Evolutionary conservation across 2,329 filamentous ascomycete genomes (phyloP).

Genomic region (Beauveria sp.): DNA sequence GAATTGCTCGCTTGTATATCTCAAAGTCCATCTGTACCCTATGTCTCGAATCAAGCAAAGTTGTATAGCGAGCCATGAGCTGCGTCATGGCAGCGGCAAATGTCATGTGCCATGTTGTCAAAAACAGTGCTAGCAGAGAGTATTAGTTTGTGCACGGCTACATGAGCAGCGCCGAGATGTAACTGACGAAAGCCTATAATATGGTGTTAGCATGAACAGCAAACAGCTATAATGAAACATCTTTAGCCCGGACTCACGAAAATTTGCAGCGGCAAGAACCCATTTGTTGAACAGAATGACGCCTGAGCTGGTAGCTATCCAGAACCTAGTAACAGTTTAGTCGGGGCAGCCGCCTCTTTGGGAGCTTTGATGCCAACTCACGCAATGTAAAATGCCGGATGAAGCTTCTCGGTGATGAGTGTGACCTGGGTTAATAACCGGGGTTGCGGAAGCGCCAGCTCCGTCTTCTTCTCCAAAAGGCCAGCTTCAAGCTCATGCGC

Average conservation of each 20-base stretch:
- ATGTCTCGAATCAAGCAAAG: constrained; percentile 85
- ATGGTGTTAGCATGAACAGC: neutral
- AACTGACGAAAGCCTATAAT: neutral
- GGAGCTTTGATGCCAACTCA: neutral
- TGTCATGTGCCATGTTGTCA: constrained; percentile 91
- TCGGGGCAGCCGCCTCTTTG: too few species aligned
- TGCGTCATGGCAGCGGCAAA: constrained; percentile 96
- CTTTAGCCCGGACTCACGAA: constrained; percentile 39
- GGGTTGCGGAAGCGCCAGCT: neutral
- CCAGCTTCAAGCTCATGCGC: neutral
- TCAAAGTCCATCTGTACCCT: constrained; percentile 94
- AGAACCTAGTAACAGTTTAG: constrained; percentile 30
- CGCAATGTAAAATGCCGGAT: constrained; percentile 7
- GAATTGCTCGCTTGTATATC: constrained; percentile 85
- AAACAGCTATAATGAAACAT: too few species aligned
- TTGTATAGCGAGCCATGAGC: constrained; percentile 82
- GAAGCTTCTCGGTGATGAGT: neutral
- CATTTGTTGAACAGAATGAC: constrained; percentile 99
- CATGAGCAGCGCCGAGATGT: constrained; percentile 43
- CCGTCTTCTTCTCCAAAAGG: neutral
- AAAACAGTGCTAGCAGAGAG: constrained; percentile 31
- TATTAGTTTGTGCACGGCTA: constrained; percentile 18
- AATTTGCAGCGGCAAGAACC: constrained; percentile 78
- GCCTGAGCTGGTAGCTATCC: constrained; percentile 87
- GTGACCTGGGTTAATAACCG: neutral